These are phyloP conservation scores for Neospora caninum DNA, from an alignment of 169 alveolate genomes.

Conservation along the genomic window DNA sequence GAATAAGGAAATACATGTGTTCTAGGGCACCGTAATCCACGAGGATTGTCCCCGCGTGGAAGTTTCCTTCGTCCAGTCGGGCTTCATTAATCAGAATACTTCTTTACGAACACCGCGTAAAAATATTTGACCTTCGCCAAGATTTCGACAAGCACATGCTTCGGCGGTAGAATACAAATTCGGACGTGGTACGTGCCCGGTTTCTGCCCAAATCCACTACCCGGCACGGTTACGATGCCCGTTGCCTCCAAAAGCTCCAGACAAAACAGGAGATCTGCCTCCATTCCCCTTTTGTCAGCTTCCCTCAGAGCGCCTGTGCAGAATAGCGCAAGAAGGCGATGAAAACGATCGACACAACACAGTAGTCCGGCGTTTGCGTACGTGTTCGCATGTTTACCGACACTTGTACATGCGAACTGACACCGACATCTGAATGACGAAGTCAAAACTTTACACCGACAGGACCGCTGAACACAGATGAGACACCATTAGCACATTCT, in stretches of 20 bases:
- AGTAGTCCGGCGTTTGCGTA: too few relatives aligned
- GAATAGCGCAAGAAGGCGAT: constrained; percentile 65
- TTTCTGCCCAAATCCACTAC: constrained; percentile 86
- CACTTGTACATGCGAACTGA: too few relatives aligned
- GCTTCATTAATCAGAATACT: background rate
- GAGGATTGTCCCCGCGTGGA: too few relatives aligned
- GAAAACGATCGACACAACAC: background rate
- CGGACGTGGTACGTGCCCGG: constrained; percentile 84
- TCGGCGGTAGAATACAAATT: constrained; percentile 78
- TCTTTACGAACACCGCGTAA: constrained; percentile 6
- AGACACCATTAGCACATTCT: too few relatives aligned
- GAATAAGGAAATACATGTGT: too few relatives aligned
- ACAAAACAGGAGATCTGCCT: constrained; percentile 80
- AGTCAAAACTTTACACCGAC: too few relatives aligned
- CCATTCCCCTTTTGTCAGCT: background rate
- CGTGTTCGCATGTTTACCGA: too few relatives aligned
- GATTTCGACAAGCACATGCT: constrained; percentile 18
- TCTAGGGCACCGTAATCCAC: too few relatives aligned
- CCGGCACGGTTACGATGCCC: constrained; percentile 87
- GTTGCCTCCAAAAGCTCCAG: constrained; percentile 80
- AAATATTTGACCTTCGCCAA: background rate
- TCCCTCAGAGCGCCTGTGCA: constrained; percentile 25
- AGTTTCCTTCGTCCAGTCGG: background rate
- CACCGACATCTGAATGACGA: too few relatives aligned
- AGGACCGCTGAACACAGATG: too few relatives aligned